A percentile compares a stretch with the other conserved stretches of the same genome.
phyloP scores from a whole-genome alignment of 306 rosid genomes.

The Benincasa hispida region DNA sequence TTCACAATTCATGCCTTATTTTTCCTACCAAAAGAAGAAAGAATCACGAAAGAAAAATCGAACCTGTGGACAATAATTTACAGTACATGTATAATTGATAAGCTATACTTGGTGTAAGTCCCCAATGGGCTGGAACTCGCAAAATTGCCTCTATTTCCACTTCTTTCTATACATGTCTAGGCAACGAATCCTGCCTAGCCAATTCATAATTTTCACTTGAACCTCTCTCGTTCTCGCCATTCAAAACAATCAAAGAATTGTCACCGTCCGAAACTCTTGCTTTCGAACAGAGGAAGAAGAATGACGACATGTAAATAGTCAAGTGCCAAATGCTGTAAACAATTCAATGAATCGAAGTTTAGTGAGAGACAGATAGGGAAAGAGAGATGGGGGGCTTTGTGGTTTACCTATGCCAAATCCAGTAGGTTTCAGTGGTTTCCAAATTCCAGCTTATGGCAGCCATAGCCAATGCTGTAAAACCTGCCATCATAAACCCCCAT shows the following conservation, averaged over 20 bases:
- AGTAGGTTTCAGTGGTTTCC: constrained; percentile 72
- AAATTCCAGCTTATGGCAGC: constrained; percentile 73
- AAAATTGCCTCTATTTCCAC: not conserved
- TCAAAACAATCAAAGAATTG: not conserved
- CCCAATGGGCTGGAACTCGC: not conserved
- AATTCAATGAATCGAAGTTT: constrained; percentile 9
- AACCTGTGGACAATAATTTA: not conserved
- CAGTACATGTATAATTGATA: not conserved
- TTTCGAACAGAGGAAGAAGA: constrained; percentile 65
- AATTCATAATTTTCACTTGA: constrained; percentile 23
- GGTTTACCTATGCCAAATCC: constrained; percentile 96
- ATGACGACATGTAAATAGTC: constrained; percentile 75
- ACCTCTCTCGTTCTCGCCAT: constrained; percentile 15
- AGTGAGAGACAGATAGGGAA: constrained; percentile 10
- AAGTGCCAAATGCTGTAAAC: constrained; percentile 82
- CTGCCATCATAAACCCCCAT: constrained; percentile 68
- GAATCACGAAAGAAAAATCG: not conserved
- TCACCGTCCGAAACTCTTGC: constrained; percentile 14
- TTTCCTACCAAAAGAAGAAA: not conserved
- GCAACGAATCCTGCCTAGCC: constrained; percentile 34
- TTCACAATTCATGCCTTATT: not conserved
- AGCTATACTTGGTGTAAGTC: not conserved
- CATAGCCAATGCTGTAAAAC: constrained; percentile 51
- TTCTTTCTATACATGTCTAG: constrained; percentile 9
- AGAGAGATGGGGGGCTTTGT: not conserved